Evolutionary conservation across 148 eudicot genomes (phyloP).

Genomic region (Persicaria tinctoria): DNA sequence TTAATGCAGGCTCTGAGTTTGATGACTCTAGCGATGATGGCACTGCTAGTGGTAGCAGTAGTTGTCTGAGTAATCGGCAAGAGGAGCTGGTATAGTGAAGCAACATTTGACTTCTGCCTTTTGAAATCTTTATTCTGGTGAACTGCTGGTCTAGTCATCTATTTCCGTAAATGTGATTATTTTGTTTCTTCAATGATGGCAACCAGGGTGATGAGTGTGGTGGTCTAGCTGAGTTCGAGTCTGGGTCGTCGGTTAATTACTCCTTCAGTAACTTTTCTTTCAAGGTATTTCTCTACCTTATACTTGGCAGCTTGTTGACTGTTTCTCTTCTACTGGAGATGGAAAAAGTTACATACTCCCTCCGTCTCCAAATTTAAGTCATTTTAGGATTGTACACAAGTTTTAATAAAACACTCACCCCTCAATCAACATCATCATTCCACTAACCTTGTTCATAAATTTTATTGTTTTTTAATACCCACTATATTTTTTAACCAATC

Average conservation of each 20-base stretch:
- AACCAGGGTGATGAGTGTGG: slow-evolving; percentile 77
- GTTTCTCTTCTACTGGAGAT: not conserved
- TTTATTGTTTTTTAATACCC: no score
- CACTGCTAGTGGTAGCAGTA: slow-evolving; percentile 74
- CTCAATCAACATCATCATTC: no score
- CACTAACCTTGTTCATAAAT: no score
- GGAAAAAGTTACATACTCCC: not conserved
- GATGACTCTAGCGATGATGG: slow-evolving; percentile 80
- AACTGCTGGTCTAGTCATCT: not conserved
- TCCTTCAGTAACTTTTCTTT: slow-evolving; percentile 98
- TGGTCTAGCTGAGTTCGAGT: slow-evolving; percentile 65
- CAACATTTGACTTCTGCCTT: slow-evolving; percentile 3
- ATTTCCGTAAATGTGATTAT: not conserved
- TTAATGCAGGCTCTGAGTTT: slow-evolving; percentile 61
- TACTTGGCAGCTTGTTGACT: not conserved
- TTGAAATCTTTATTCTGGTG: not conserved
- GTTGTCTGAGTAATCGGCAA: slow-evolving; percentile 70
- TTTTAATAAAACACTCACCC: no score
- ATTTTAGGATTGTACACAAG: no score
- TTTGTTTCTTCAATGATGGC: slow-evolving; percentile 8
- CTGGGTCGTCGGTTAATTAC: slow-evolving; percentile 60
- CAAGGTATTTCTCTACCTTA: slow-evolving; percentile 46
- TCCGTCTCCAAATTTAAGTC: no score
- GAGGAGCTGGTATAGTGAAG: slow-evolving; percentile 61
- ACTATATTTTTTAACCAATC: no score